Evolutionary conservation across 2,329 filamentous ascomycete genomes (phyloP).

Genomic region (Sclerotiophoma versabilis): DNA sequence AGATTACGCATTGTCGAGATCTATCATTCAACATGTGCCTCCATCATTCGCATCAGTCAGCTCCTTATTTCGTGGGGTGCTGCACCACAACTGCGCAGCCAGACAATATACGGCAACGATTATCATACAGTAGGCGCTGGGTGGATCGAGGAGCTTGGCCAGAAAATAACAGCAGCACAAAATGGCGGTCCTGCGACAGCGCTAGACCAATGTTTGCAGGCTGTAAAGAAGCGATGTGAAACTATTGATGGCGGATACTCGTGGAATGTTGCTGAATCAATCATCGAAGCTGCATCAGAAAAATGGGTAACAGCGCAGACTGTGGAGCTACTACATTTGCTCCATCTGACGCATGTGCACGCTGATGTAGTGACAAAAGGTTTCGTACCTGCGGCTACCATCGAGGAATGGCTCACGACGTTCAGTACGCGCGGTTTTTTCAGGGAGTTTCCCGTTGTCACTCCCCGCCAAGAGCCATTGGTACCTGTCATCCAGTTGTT

Average conservation of each 20-base stretch:
- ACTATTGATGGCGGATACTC: conserved; percentile 52
- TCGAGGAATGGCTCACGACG: conserved; percentile 45
- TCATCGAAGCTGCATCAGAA: conserved; percentile 64
- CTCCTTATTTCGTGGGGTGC: conserved; percentile 45
- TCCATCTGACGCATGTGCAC: conserved; percentile 76
- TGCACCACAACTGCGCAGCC: conserved; percentile 36
- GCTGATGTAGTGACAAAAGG: conserved; percentile 60
- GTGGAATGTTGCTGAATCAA: conserved; percentile 57
- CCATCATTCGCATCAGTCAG: conserved; percentile 51
- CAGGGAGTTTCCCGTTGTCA: conserved; percentile 65
- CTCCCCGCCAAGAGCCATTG: conserved; percentile 53
- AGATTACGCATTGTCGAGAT: conserved; percentile 72
- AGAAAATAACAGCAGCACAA: conserved; percentile 37
- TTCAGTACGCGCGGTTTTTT: conserved; percentile 63
- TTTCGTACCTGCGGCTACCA: conserved; percentile 40
- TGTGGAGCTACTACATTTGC: conserved; percentile 74
- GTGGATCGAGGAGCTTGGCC: conserved; percentile 45
- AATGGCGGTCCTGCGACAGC: conserved; percentile 50
- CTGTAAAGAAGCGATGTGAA: conserved; percentile 58
- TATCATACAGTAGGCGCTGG: conserved; percentile 40
- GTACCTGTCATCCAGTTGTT: conserved; percentile 72
- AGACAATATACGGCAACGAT: conserved; percentile 35
- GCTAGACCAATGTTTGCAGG: conserved; percentile 54
- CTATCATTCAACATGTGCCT: conserved; percentile 75
- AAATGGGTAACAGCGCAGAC: conserved; percentile 70